A percentile compares a stretch with the other conserved stretches of the same genome.
Conservation (phyloP, 202 grass and related monocot genomes). For the Elaeis oleifera region DNA sequence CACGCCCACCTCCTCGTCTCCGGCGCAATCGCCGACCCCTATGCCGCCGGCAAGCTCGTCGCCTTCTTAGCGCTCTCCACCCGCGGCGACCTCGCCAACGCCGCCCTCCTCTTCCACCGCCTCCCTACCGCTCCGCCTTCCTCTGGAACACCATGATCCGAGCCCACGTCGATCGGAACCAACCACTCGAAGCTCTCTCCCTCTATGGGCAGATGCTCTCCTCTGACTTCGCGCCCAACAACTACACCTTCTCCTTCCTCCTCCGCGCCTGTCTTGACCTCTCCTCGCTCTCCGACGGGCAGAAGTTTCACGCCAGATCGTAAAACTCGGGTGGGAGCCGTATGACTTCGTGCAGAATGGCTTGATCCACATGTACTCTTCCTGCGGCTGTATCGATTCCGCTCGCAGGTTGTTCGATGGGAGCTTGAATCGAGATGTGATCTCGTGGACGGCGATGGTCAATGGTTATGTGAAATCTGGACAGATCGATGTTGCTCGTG, state of each 20-base stretch:
- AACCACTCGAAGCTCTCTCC: not conserved
- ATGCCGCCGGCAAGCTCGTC: constrained; percentile 18
- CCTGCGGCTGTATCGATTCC: constrained; percentile 3
- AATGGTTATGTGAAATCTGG: constrained; percentile 7
- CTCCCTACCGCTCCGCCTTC: constrained; percentile 14
- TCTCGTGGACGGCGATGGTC: constrained; percentile 20
- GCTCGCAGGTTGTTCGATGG: constrained; percentile 19
- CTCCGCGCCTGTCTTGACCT: constrained; percentile 16
- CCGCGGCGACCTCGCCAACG: constrained; percentile 10
- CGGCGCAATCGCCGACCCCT: constrained; percentile 20
- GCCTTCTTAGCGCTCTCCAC: constrained; percentile 7
- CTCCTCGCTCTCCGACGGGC: constrained; percentile 5
- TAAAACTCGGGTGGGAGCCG: constrained; percentile 19
- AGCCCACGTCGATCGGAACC: constrained; percentile 11
- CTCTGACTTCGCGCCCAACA: constrained; percentile 9
- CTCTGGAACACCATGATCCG: constrained; percentile 23
- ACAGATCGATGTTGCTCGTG: not conserved
- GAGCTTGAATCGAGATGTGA: constrained; percentile 8
- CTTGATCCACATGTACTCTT: constrained; percentile 23
- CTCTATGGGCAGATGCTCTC: constrained; percentile 15
- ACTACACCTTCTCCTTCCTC: constrained; percentile 31
- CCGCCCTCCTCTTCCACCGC: constrained; percentile 3
- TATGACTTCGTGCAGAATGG: constrained; percentile 29
- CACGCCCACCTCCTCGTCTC: constrained; percentile 21
- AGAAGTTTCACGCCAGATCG: constrained; percentile 18